Conservation (phyloP, 345 rosid genomes). For the Syzygium oleosum region DNA sequence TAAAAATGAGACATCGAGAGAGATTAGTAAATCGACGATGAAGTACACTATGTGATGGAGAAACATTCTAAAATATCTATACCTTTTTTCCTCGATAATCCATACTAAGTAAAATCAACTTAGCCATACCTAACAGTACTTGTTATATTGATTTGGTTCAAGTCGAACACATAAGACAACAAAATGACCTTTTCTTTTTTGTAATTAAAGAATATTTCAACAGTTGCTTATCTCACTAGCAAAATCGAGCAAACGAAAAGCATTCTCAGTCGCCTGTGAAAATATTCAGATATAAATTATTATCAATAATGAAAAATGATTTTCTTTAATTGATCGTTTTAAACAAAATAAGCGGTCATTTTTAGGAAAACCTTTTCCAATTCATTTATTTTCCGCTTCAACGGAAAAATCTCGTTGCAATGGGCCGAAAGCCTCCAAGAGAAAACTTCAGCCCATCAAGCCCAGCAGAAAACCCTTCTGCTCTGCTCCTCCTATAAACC, state of each 20-base stretch:
- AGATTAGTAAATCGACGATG: not conserved
- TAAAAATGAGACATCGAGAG: not conserved
- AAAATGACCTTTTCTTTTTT: not conserved
- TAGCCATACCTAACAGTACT: not conserved
- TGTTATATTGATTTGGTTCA: not conserved
- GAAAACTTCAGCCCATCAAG: not conserved
- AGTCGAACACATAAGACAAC: not conserved
- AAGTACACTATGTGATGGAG: not conserved
- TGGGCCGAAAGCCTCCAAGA: not conserved
- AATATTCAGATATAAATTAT: no score
- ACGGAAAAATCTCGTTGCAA: not conserved
- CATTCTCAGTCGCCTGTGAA: no score
- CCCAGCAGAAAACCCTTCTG: not conserved
- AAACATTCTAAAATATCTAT: not conserved
- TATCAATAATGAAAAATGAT: no score
- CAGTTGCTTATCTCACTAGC: no score
- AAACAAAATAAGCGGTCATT: no score
- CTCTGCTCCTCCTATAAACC: not conserved
- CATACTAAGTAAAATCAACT: not conserved
- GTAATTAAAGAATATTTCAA: not conserved
- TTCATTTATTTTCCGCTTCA: no score
- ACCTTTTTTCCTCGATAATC: not conserved
- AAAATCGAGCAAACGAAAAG: no score
- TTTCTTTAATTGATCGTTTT: no score
- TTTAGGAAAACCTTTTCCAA: no score